A percentile compares a stretch with the other conserved stretches of the same genome.
These are phyloP conservation scores for Scenedesmus sp. DNA, from an alignment of 163 green algal species.

Conservation along the genomic window DNA sequence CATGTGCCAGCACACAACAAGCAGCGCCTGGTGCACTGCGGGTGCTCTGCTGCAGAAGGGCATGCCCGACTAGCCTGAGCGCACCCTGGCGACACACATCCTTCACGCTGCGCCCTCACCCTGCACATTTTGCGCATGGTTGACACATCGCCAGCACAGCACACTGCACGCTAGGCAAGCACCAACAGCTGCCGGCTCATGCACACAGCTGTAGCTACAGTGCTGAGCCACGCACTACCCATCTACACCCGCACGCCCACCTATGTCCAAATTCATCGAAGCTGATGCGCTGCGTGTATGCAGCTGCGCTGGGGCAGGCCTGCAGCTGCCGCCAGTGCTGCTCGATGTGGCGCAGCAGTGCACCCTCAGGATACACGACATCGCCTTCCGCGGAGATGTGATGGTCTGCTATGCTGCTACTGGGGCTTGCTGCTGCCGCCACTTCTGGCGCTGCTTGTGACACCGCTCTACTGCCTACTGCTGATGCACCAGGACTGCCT, in stretches of 20 bases:
- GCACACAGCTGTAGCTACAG: too few relatives aligned
- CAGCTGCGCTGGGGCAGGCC: not conserved
- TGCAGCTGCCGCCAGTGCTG: conserved; percentile 39
- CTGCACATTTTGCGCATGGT: too few relatives aligned
- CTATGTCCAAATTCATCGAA: conserved; percentile 47
- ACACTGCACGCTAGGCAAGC: not conserved
- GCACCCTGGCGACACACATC: too few relatives aligned
- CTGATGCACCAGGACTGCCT: not conserved
- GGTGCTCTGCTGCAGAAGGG: not conserved
- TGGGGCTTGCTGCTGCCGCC: not conserved
- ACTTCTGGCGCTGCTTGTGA: not conserved
- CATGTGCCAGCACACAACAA: too few relatives aligned
- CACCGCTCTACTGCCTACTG: not conserved
- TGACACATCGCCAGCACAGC: not conserved
- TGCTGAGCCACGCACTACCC: too few relatives aligned
- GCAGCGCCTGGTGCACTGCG: not conserved
- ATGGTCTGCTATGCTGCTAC: not conserved
- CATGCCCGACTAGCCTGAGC: not conserved
- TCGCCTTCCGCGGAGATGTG: conserved; percentile 25
- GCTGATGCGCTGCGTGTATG: conserved; percentile 36
- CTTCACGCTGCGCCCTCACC: too few relatives aligned
- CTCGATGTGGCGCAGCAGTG: conserved; percentile 18
- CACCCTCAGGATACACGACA: conserved; percentile 29
- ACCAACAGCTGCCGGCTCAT: too few relatives aligned
- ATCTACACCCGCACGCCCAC: not conserved